Evolutionary conservation across 1,284 basidiomycete genomes (phyloP), one percentile per base, ranked within the genome.

Genomic region (Fereydounia khargensis): DNA sequence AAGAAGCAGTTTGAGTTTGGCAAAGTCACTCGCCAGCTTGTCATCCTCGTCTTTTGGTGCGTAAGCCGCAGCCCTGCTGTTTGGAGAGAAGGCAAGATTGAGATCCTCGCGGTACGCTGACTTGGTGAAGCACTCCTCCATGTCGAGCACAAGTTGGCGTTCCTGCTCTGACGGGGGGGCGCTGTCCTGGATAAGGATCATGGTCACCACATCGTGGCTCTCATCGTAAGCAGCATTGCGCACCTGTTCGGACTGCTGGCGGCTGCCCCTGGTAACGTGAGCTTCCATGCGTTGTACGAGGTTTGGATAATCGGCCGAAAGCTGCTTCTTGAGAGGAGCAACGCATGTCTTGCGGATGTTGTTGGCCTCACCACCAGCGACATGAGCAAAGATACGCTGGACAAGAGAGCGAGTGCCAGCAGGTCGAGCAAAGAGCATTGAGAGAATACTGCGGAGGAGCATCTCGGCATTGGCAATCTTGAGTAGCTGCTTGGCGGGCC

Each of bases 401-500:
- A 75, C 51, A 18, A 75, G 66, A 39, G 71, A 74, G 39, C 73
- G 70, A 41, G 64, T 51, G 16, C 73, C 73, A 16, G 57, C 65
- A 1, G 71, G 73, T 28, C 68, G 49, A 13, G 71, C 71, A 14
- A 75, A 49, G 22, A 75, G 46, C 19, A 75, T 47, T 23, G 56
- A 55, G 17, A 75, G 53, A 17, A 75, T 61, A n/a, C 62, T 60
- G 6, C 64, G 60, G 28, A 75, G 66, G 65, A 75, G 66, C 11
- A 48, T 60, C 52, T 71, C 58, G 22, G 71, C 71, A 34, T 73
- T 75, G 23, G 71, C 66, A 16, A 64, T 55, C 41, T 63, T 61
- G 31, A 74, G 67, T 25, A 72, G 56, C 56, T 73, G 70, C 42
- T 70, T 68, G 32, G 71, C 73, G 9, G 67, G 65, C 73, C 73